Evolutionary conservation across 495 filamentous ascomycete species (phyloP).

Genomic region (Penicillium herquei): DNA sequence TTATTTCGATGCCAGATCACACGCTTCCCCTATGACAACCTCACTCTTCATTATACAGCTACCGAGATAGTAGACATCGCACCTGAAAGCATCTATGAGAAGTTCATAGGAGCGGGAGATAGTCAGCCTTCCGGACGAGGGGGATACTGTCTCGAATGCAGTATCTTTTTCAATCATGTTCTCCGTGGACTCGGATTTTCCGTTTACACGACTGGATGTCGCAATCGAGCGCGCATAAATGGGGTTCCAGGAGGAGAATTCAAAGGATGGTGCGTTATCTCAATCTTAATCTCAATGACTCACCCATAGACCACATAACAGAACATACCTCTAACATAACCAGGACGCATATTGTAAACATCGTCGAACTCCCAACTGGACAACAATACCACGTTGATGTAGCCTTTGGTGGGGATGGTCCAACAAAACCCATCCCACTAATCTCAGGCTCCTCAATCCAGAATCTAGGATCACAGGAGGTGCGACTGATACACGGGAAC

Average conservation of each 20-base stretch:
- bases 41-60: constrained; percentile 54
- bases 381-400: constrained; percentile 64
- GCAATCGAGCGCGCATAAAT: constrained; percentile 34
- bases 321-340: constrained; percentile 5
- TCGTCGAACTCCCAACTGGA: constrained; percentile 53
- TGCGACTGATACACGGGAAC: constrained; percentile 46
- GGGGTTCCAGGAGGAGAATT: constrained; percentile 36
- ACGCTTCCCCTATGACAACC: constrained; percentile 69
- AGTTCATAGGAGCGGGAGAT: constrained; percentile 51
- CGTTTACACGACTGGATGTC: constrained; percentile 50
- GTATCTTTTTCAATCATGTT: constrained; percentile 62
- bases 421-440: constrained; percentile 54
- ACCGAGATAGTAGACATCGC: constrained; percentile 53
- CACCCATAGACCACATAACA: too few relatives aligned
- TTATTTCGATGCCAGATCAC: constrained; percentile 50
- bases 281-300: not conserved
- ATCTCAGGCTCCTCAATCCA: constrained; percentile 32
- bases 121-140: constrained; percentile 50
- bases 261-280: constrained; percentile 35
- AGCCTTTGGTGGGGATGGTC: constrained; percentile 66
- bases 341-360: constrained; percentile 69
- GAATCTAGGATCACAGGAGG: constrained; percentile 50
- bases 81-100: constrained; percentile 57
- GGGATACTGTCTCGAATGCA: constrained; percentile 78
- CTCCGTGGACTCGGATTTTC: constrained; percentile 61